Percentiles rank a stretch among this genome's conserved stretches.
These are phyloP conservation scores for Curvularia spicifera DNA, from an alignment of 2,329 filamentous ascomycete genomes.

Conservation along the genomic window DNA sequence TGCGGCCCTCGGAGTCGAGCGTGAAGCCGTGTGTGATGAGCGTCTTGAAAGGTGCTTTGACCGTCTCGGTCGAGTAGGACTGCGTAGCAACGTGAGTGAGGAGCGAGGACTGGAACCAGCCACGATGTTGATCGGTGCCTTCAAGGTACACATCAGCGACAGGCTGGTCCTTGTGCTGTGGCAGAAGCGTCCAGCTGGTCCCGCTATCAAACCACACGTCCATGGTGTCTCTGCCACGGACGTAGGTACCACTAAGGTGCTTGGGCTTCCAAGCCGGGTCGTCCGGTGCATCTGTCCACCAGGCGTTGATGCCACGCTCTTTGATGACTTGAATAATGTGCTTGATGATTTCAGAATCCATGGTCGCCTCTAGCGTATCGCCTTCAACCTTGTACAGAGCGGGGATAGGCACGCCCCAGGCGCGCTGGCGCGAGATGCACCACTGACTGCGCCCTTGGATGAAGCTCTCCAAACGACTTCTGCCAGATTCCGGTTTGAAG, in stretches of 20 bases:
- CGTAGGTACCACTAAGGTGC: conserved; percentile 66
- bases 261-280: conserved; percentile 79
- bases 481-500: conserved; percentile 80
- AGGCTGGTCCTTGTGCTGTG: conserved; percentile 47
- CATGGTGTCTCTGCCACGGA: conserved; percentile 92
- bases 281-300: conserved; percentile 84
- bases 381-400: conserved; percentile 75
- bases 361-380: conserved; percentile 69
- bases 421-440: conserved; percentile 95
- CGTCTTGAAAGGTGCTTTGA: conserved; percentile 77
- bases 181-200: conserved; percentile 76
- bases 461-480: conserved; percentile 80
- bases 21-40: conserved; percentile 97
- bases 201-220: conserved; percentile 99
- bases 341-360: conserved; percentile 77
- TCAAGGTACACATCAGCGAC: conserved; percentile 88
- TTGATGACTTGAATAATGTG: conserved; percentile 84
- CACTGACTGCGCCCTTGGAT: conserved; percentile 88
- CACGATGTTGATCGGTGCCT: conserved; percentile 93
- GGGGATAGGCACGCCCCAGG: conserved; percentile 97
- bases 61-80: conserved; percentile 23
- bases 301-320: conserved; percentile 82
- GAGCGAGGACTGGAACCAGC: conserved; percentile 97
- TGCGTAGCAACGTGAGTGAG: conserved; percentile 80
- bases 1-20: conserved; percentile 85